Conservation (phyloP, 129 eudicot species). For the Chrysanthemum seticuspe region DNA sequence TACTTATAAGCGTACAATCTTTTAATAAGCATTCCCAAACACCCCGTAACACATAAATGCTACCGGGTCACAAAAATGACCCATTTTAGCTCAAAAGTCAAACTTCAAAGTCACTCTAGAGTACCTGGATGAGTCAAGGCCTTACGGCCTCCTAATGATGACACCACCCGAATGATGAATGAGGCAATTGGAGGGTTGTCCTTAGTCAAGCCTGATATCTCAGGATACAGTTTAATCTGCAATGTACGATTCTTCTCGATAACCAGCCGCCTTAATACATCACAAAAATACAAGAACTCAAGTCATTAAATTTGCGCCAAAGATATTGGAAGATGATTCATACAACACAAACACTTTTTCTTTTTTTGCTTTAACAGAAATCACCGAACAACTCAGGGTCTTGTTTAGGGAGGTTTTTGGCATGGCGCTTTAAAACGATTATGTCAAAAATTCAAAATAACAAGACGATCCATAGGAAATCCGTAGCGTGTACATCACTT, state of each 20-base stretch:
- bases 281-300: background rate
- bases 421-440: background rate
- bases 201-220: conserved; percentile 59
- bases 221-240: conserved; percentile 73
- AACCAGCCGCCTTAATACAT: conserved; percentile 70
- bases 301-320: background rate
- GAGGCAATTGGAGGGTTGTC: conserved; percentile 91
- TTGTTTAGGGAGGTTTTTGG: too few species aligned
- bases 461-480: too few species aligned
- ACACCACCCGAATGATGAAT: conserved; percentile 68
- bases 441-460: background rate
- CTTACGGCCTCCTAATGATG: conserved; percentile 71
- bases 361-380: too few species aligned
- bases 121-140: conserved; percentile 89
- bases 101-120: background rate
- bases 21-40: background rate
- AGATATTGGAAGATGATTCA: background rate
- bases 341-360: background rate
- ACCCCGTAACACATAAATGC: background rate
- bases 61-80: background rate
- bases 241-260: conserved; percentile 77
- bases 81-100: background rate
- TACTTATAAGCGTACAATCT: too few species aligned
- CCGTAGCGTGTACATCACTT: too few species aligned
- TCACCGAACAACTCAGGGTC: too few species aligned